Evolutionary conservation across 768 basidiomycete species (phyloP).

Genomic region (Lactifluus subvellereus): DNA sequence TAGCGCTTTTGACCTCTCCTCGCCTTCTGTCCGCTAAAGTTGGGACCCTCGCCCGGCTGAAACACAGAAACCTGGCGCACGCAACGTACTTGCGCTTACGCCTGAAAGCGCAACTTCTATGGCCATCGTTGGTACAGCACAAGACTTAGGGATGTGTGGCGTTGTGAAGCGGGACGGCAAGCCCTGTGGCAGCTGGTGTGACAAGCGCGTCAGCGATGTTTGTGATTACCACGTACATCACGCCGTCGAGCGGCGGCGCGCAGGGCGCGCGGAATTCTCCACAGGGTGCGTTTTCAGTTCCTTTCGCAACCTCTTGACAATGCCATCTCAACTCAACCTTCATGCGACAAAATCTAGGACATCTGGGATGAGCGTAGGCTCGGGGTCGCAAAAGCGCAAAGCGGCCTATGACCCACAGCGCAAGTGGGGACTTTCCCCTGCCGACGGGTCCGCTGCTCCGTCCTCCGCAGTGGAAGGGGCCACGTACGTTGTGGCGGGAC

Average conservation of each 20-base stretch:
- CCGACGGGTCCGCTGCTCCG: conserved; percentile 28
- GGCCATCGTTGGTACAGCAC: conserved; percentile 77
- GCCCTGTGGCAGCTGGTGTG: conserved; percentile 82
- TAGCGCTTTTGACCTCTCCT: conserved; percentile 27
- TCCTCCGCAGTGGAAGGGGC: conserved; percentile 33
- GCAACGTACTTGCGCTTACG: conserved; percentile 81
- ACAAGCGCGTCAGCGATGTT: conserved; percentile 77
- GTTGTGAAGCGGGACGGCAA: conserved; percentile 77
- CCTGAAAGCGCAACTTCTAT: conserved; percentile 79
- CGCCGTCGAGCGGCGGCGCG: conserved; percentile 68
- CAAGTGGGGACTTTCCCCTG: conserved; percentile 73
- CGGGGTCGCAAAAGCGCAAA: conserved; percentile 31
- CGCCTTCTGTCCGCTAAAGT: neutral
- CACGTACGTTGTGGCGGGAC: conserved; percentile 80
- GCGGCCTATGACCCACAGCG: conserved; percentile 57
- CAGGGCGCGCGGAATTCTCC: conserved; percentile 81
- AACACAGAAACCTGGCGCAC: conserved; percentile 49
- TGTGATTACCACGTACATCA: conserved; percentile 91
- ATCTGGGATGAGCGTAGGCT: conserved; percentile 51
- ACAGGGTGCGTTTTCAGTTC: conserved; percentile 52
- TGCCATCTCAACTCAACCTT: neutral
- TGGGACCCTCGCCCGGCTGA: neutral
- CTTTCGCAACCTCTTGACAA: neutral
- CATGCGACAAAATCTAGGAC: conserved; percentile 42
- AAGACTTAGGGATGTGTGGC: conserved; percentile 81